Base-by-base conservation (phyloP, 2,329 filamentous ascomycete species). In the Trichocomaceae sp. region DNA sequence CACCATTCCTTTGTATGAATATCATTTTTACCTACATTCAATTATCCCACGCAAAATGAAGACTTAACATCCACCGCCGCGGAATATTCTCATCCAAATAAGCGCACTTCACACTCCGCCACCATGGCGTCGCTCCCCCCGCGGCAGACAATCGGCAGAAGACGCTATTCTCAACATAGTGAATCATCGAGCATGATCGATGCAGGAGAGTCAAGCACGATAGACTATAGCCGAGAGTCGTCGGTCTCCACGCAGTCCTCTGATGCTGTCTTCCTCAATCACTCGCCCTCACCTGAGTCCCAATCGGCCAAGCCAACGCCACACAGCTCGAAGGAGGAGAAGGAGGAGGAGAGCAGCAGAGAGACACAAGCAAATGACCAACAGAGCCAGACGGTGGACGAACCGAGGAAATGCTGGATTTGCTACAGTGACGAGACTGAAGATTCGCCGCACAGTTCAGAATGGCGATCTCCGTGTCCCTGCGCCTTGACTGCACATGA, bases 401-500 rank as follows among this genome's bases (percentile, higher is more conserved):
- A 77, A 29, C 73, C 73, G 5, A 70, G 72, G 57, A 83, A 79
- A 67, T 87, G 84, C 66, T 87, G 84, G 84, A 86, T 87, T 59
- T 87, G 84, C 69, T 85, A 86, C 67, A 79, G 78, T 48, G 83
- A 85, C 57, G 79, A 83, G 61, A 83, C 78, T 6, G 84, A 86
- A 63, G 83, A 86, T 55, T 71, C 69, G 20, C 79, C 80, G 8
- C 76, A 78, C 12, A 80, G 80, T 23, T 77, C 78, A 1, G 77
- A 79, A 61, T 99, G 93, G 92, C 84, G 89, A 45, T 88, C 87
- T 53, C 91, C 93, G 1, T 99, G 93, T 68, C 87, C 86, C 0
- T 99, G 93, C 72, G 90, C 88, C 12, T 79, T 99, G 39, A 88
- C 88, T 54, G 93, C 91, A 1, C 93, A 99, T 69, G 90, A 97